Evolutionary conservation across 2,329 filamentous ascomycete species (phyloP), one percentile per base, ranked within the genome.

Genomic region (Fusarium sp.): DNA sequence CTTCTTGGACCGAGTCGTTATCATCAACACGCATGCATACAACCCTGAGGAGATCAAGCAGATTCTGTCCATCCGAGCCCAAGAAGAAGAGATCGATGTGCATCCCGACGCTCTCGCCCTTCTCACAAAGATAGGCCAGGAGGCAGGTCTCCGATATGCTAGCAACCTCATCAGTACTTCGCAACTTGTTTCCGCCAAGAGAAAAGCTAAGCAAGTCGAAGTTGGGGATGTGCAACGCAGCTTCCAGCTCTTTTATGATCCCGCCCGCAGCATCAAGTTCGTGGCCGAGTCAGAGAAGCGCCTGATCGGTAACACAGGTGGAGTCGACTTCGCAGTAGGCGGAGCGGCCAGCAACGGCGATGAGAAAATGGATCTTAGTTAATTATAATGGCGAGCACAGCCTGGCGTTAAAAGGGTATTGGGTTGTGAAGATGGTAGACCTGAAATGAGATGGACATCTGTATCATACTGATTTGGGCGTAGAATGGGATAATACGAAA

Each of bases 141-240:
- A 99, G 82, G 92, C 95, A 4, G 95, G 95, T 30, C 87, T 99
- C 56, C 89, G 96, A 76, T 99, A 99, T 81, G 95, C 95, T n/a
- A 97, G 94, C 85, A 98, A 99, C 81, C 91, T 99, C 62, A 98
- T 99, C 83, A 97, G 93, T 28, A 98, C 96, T 4, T 96, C 94
- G 10, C 93, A 97, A 82, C 89, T 99, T 48, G 88, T 98, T 55
- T 91, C 91, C 70, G 91, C 93, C 78, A 98, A 98, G 88, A 90
- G 95, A 74, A 92, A 91, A 79, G 92, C 92, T 22, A 94, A 93
- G 82, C 92, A 95, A 78, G 93, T 99, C 53, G 90, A 89, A 64
- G 89, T 97, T 65, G 91, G 94, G 62, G 96, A 99, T 79, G 95
- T 99, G 18, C 93, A 97, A 85, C 91, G 95, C 75, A 97, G 94